These are phyloP conservation scores for Apophysomyces trapeziformis DNA, from an alignment of 371 early-diverging fungal genomes.

Conservation along the genomic window DNA sequence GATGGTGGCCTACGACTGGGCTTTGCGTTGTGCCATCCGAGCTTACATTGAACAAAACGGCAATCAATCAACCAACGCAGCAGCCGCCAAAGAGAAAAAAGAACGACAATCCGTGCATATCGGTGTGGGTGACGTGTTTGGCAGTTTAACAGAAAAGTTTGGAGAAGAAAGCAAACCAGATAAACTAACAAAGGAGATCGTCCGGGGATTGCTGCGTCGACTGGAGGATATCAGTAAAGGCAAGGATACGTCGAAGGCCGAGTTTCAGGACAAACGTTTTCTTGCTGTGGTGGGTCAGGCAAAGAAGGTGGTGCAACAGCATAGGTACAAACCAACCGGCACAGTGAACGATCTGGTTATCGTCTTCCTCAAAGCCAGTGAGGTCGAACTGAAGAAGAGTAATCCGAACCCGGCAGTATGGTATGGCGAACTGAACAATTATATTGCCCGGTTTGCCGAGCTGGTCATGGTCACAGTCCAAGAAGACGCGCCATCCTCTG, in stretches of 20 bases:
- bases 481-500: constrained; percentile 42
- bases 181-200: constrained; percentile 46
- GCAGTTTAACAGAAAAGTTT: constrained; percentile 37
- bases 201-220: constrained; percentile 31
- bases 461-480: constrained; percentile 44
- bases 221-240: constrained; percentile 41
- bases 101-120: constrained; percentile 22
- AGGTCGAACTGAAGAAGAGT: constrained; percentile 31
- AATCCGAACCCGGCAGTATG: constrained; percentile 26
- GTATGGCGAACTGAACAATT: constrained; percentile 37
- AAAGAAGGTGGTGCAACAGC: constrained; percentile 31
- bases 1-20: constrained; percentile 30
- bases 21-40: constrained; percentile 38
- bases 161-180: constrained; percentile 39
- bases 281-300: constrained; percentile 26
- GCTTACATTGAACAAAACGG: constrained; percentile 29
- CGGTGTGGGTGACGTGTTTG: constrained; percentile 27
- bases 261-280: constrained; percentile 34
- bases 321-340: constrained; percentile 37
- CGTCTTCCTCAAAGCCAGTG: constrained; percentile 38
- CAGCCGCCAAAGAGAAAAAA: constrained; percentile 13
- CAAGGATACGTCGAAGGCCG: constrained; percentile 29
- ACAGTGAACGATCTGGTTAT: constrained; percentile 45
- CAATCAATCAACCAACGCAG: not conserved
- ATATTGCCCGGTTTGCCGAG: constrained; percentile 39